Conservation (phyloP, 495 filamentous ascomycete genomes). For the Podospora pseudoanserina region DNA sequence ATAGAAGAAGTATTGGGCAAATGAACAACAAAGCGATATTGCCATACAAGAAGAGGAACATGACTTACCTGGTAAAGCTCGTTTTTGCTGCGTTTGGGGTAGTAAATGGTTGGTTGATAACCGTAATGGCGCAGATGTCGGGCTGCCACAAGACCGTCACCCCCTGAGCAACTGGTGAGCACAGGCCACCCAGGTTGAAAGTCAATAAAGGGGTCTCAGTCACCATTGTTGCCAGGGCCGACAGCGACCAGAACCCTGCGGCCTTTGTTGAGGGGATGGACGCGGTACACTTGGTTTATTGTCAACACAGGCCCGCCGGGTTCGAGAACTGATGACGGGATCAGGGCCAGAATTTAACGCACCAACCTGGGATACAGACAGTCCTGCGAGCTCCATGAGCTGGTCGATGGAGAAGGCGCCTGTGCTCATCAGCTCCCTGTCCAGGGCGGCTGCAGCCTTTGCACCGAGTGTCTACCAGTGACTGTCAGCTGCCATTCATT, state of each 20-base stretch:
- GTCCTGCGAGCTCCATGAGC: constrained; percentile 92
- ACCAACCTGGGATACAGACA: constrained; percentile 93
- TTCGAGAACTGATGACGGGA: background rate
- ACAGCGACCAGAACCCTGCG: constrained; percentile 80
- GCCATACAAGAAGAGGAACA: background rate
- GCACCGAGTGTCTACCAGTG: constrained; percentile 69
- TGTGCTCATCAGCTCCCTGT: constrained; percentile 88
- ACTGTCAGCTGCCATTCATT: background rate
- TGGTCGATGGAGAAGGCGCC: constrained; percentile 95
- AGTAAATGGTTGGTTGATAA: constrained; percentile 86
- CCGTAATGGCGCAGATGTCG: constrained; percentile 93
- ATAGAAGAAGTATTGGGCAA: background rate
- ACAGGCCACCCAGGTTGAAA: constrained; percentile 18
- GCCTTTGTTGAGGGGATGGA: constrained; percentile 73
- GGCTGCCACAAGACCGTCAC: constrained; percentile 92
- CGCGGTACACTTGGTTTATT: constrained; percentile 61
- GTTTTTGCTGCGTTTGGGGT: constrained; percentile 85
- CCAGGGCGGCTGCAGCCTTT: constrained; percentile 81
- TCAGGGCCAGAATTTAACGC: constrained; percentile 15
- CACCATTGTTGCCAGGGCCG: constrained; percentile 93
- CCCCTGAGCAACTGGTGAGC: constrained; percentile 53
- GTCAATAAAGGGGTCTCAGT: constrained; percentile 21
- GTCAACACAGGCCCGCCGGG: constrained; percentile 13
- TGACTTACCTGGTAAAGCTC: constrained; percentile 76
- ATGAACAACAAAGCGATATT: constrained; percentile 2